These are phyloP conservation scores for Rhodotorula sp. DNA, from an alignment of 1,284 basidiomycete species.

Conservation along the genomic window DNA sequence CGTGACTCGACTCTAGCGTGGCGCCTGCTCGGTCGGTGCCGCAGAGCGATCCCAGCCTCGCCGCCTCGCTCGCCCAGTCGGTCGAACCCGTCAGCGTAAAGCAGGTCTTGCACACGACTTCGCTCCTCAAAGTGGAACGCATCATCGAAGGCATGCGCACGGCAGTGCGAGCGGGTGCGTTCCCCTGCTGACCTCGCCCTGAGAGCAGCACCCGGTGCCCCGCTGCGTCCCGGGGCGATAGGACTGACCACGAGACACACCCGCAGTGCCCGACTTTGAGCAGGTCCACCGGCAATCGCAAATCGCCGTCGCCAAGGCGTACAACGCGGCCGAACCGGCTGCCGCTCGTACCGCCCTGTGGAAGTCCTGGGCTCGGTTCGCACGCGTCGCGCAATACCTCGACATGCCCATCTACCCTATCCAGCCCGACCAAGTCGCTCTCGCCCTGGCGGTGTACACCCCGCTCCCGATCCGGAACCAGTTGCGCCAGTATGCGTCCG, in stretches of 20 bases:
- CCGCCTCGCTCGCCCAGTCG: neutral
- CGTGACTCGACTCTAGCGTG: neutral
- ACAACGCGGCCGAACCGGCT: constrained; percentile 8
- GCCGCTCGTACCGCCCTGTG: neutral
- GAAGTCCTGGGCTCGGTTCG: constrained; percentile 11
- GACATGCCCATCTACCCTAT: constrained; percentile 25
- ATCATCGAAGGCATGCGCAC: neutral
- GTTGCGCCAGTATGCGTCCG: constrained; percentile 1
- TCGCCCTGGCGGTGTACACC: constrained; percentile 16
- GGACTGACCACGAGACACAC: neutral
- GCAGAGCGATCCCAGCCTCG: constrained; percentile 1
- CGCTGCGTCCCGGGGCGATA: neutral
- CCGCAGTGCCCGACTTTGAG: constrained; percentile 6
- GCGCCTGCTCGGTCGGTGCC: neutral
- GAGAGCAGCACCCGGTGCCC: neutral
- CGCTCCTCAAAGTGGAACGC: neutral
- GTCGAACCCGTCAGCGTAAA: neutral
- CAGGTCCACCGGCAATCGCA: neutral
- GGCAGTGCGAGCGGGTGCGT: neutral
- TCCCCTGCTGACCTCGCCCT: too few relatives aligned
- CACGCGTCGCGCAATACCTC: constrained; percentile 10
- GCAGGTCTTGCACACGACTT: neutral
- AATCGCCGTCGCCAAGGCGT: constrained; percentile 1
- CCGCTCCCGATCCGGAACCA: constrained; percentile 6
- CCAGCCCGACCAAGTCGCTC: constrained; percentile 24